Base-by-base conservation (phyloP, 2,329 filamentous ascomycete genomes). In the Colletotrichum sojae region DNA sequence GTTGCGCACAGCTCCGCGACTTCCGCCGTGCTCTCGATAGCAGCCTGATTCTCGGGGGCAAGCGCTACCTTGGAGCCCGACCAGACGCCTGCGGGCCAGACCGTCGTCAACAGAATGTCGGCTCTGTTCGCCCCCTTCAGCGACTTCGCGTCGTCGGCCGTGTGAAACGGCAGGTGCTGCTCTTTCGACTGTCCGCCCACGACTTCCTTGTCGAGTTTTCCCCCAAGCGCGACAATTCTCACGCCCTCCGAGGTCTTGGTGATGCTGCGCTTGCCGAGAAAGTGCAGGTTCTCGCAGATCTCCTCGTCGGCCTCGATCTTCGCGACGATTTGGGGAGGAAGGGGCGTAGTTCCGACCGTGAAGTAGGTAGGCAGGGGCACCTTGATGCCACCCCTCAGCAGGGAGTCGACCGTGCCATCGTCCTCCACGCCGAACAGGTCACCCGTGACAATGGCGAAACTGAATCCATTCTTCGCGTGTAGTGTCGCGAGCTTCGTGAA, bases 301-400 rank as follows among this genome's bases (percentile, higher is more conserved):
- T 91, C 89, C 75, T 90, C 91, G 71, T 92, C 89, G 40, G 88
- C 87, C 76, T 94, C 88, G 60, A 98, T 86, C 77, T 90, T 94
- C 75, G 92, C 88, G 20, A 92, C 84, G 22, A 98, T 88, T 36
- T 84, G 82, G 3, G 85, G 80, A 0, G 96, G 96, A 6, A 99
- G 84, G n/a, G 91, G 82, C 54, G 86, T 86, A 45, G 85, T 90
- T 73, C 93, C 94, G 69, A 97, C 85, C 3, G 93, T 94, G 78
- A 98, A 99, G 82, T 99, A 99, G 9, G 92, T 97, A 1, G 95
- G 91, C 1, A 98, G 83, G 3, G 95, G 91, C 5, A 98, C 84
- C 22, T 85, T 77, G 60, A 97, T 90, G 12, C 88, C 84, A n/a
- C 94, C 94, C 27, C 88, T 81, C 1, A 98, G 81, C 4, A 99